Evolutionary conservation across 1,284 basidiomycete species (phyloP).

Genomic region (Entoloma clypeatum): DNA sequence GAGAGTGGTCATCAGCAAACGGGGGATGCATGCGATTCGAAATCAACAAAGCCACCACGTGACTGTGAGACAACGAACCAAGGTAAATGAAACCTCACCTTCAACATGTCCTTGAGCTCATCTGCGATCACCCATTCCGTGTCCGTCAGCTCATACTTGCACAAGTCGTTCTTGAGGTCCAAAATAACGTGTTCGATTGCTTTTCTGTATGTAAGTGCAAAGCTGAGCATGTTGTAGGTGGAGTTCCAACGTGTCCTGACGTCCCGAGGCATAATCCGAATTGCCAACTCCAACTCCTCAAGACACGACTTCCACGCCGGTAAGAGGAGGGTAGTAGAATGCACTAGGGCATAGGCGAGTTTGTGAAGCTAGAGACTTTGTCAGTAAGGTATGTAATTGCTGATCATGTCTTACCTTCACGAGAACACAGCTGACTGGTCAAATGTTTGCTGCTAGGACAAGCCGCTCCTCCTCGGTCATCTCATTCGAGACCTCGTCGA

Average conservation of each 20-base stretch:
- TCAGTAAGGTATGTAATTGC: no score
- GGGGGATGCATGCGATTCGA: no score
- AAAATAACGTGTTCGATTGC: slow-evolving; percentile 17
- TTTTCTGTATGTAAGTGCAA: slow-evolving; percentile 19
- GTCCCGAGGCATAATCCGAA: slow-evolving; percentile 23
- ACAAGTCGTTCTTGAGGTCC: slow-evolving; percentile 12
- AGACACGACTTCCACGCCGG: slow-evolving; percentile 24
- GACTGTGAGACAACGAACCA: background rate
- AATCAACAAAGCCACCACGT: background rate
- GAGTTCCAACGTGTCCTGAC: slow-evolving; percentile 32
- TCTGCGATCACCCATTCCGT: slow-evolving; percentile 17
- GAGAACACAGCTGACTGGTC: slow-evolving; percentile 6
- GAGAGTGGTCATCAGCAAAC: no score
- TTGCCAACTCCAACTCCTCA: slow-evolving; percentile 10
- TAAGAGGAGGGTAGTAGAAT: slow-evolving; percentile 28
- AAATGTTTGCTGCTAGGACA: slow-evolving; percentile 1
- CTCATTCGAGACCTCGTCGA: slow-evolving; percentile 9
- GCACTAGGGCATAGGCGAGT: slow-evolving; percentile 22
- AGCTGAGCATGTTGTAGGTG: slow-evolving; percentile 25
- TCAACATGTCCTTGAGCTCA: slow-evolving; percentile 24
- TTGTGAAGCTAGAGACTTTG: slow-evolving; percentile 29
- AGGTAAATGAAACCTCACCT: slow-evolving; percentile 4
- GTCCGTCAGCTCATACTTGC: slow-evolving; percentile 13
- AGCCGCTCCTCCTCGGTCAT: slow-evolving; percentile 5
- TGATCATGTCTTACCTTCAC: slow-evolving; percentile 8